A percentile compares a stretch with the other conserved stretches of the same genome.
These are phyloP conservation scores for Aspergillus panamensis DNA, from an alignment of 495 filamentous ascomycete species.

Conservation along the genomic window DNA sequence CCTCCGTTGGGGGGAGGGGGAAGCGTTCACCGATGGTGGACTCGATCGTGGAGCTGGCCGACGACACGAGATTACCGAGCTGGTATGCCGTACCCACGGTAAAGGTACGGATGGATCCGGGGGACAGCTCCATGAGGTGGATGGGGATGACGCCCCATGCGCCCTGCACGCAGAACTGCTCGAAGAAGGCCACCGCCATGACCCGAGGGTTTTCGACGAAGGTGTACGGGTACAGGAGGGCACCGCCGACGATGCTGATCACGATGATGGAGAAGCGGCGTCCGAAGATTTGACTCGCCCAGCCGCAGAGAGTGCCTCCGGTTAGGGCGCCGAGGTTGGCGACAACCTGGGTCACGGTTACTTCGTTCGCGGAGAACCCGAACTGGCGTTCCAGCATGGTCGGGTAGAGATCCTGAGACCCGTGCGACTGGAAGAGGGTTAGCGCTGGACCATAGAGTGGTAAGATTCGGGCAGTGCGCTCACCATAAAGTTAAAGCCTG, in stretches of 20 bases:
- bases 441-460: neutral
- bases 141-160: slow-evolving; percentile 84
- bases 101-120: slow-evolving; percentile 77
- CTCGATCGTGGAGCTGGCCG: slow-evolving; percentile 79
- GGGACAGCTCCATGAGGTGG: slow-evolving; percentile 83
- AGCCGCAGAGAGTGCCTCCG: slow-evolving; percentile 75
- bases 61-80: slow-evolving; percentile 78
- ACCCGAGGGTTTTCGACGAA: slow-evolving; percentile 58
- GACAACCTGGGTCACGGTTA: slow-evolving; percentile 81
- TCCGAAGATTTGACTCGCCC: slow-evolving; percentile 75
- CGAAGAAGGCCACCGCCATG: slow-evolving; percentile 85
- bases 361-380: slow-evolving; percentile 62
- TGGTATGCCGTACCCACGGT: slow-evolving; percentile 82
- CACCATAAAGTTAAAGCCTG: slow-evolving; percentile 85
- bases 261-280: slow-evolving; percentile 77
- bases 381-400: slow-evolving; percentile 79
- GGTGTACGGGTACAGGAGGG: slow-evolving; percentile 77
- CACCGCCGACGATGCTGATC: slow-evolving; percentile 72
- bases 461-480: neutral
- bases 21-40: slow-evolving; percentile 78
- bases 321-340: slow-evolving; percentile 78
- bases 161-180: slow-evolving; percentile 86
- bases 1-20: slow-evolving; percentile 58
- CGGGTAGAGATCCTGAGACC: slow-evolving; percentile 88
- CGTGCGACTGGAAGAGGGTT: slow-evolving; percentile 58